Percentiles rank a stretch among this genome's conserved stretches.
phyloP scores from a whole-genome alignment of 345 rosid species.

The Fremontodendron californicum region DNA sequence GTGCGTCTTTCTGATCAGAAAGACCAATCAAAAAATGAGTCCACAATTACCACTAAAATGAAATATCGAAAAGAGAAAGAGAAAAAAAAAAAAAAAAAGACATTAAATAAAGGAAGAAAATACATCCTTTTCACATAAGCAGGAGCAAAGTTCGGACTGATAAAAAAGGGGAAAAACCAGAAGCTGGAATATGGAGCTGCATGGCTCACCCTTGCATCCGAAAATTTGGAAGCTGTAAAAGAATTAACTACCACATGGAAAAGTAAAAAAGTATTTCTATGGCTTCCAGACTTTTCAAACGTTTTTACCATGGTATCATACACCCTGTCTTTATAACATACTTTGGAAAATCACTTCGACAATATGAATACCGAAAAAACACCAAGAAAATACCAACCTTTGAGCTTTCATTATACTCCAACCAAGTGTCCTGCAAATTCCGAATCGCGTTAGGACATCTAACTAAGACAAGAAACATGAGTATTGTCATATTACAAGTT shows the following conservation, averaged over 20 bases:
- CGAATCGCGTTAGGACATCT: not conserved
- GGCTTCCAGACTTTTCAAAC: conserved; percentile 16
- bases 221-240: not conserved
- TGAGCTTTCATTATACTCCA: not conserved
- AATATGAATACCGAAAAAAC: not conserved
- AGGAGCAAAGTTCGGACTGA: not conserved
- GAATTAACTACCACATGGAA: conserved; percentile 2
- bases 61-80: not conserved
- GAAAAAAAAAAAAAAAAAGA: not conserved
- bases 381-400: not conserved
- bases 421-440: conserved; percentile 21
- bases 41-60: not conserved
- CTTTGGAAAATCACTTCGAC: conserved; percentile 13
- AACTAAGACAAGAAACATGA: not conserved
- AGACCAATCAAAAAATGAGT: conserved; percentile 9
- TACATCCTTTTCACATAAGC: conserved; percentile 6
- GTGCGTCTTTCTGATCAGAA: conserved; percentile 11
- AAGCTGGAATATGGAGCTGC: not conserved
- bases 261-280: not conserved
- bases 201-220: conserved; percentile 1
- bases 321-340: conserved; percentile 23
- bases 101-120: conserved; percentile 8
- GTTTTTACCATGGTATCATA: conserved; percentile 5
- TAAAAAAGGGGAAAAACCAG: not conserved
- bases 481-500: not conserved